Evolutionary conservation across 2,329 filamentous ascomycete species (phyloP).

Genomic region (Teratosphaeria nubilosa): DNA sequence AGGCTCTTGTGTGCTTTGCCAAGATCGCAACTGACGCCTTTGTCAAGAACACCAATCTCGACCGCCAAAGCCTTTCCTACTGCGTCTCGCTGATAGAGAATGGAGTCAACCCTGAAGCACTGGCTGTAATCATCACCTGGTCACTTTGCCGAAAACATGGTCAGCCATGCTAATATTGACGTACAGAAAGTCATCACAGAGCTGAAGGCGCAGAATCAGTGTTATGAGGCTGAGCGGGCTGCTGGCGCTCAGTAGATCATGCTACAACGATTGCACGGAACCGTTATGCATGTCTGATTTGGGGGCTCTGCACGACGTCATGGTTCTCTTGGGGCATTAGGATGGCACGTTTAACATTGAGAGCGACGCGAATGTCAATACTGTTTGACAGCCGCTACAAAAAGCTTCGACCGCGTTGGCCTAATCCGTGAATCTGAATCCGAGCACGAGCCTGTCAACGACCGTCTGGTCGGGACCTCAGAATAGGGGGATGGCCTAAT

Average conservation of each 20-base stretch:
- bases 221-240: constrained; percentile 8
- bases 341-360: neutral
- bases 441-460: neutral
- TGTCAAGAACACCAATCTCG: constrained; percentile 78
- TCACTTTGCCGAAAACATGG: neutral
- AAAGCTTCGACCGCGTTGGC: neutral
- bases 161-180: neutral
- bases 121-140: constrained; percentile 60
- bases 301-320: neutral
- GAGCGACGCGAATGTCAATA: neutral
- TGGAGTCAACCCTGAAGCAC: constrained; percentile 87
- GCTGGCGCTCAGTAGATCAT: neutral
- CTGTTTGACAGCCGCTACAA: neutral
- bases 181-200: constrained; percentile 38
- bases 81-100: constrained; percentile 97
- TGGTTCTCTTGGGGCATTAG: neutral
- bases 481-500: constrained; percentile 4
- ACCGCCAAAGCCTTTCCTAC: constrained; percentile 80
- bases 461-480: neutral
- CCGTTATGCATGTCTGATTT: neutral
- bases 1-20: constrained; percentile 20
- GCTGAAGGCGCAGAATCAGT: constrained; percentile 32
- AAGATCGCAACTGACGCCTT: neutral
- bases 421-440: neutral
- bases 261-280: neutral